These are phyloP conservation scores for Chromosphaera perkinsii DNA, from an alignment of 208 protist species.

Conservation along the genomic window DNA sequence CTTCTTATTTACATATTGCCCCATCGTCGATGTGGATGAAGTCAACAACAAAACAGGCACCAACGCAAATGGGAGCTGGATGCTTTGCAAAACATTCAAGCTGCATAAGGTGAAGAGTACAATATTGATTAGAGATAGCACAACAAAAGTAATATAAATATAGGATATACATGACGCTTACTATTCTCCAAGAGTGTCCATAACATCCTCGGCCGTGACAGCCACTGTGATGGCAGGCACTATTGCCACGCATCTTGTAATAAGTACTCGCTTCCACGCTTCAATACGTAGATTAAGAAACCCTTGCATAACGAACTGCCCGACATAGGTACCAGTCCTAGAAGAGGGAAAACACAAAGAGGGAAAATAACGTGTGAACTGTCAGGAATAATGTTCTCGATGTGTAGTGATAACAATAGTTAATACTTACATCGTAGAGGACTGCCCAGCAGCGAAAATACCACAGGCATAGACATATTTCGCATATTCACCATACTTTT, in stretches of 20 bases:
- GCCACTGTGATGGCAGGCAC: too few relatives aligned
- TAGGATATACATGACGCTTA: too few relatives aligned
- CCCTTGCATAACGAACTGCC: constrained; percentile 69
- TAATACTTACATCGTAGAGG: constrained; percentile 59
- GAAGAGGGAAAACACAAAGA: too few relatives aligned
- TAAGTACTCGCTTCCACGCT: constrained; percentile 53
- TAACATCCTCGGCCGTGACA: too few relatives aligned
- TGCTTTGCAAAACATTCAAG: constrained; percentile 21
- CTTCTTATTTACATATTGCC: constrained; percentile 12
- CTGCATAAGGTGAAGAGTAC: too few relatives aligned
- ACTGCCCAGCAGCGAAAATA: constrained; percentile 53
- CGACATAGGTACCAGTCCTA: constrained; percentile 66
- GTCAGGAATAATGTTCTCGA: too few relatives aligned
- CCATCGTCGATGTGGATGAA: constrained; percentile 13
- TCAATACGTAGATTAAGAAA: constrained; percentile 55
- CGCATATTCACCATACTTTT: constrained; percentile 44
- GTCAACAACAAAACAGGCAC: constrained; percentile 21
- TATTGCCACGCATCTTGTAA: constrained; percentile 52
- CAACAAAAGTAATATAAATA: too few relatives aligned
- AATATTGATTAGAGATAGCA: too few relatives aligned
- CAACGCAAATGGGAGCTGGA: constrained; percentile 17
- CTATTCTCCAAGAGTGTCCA: too few relatives aligned
- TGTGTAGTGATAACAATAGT: too few relatives aligned
- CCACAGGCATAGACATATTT: constrained; percentile 61
- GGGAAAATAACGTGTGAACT: too few relatives aligned